Percentiles rank a stretch among this genome's conserved stretches.
Conservation (phyloP, 192 early-diverging fungal species). For the Dispira simplex region DNA sequence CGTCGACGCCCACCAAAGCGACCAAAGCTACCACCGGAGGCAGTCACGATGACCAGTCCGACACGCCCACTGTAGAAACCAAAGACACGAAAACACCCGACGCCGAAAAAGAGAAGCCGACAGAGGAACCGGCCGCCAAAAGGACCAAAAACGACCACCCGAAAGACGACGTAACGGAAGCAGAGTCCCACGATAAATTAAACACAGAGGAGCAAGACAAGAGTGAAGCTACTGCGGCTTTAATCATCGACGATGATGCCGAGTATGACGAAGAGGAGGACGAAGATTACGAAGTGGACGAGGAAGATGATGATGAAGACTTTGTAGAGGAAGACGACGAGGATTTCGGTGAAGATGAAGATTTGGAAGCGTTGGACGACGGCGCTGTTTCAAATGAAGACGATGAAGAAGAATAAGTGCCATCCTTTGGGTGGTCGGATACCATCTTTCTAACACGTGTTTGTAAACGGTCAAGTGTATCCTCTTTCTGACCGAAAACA, state of each 20-base stretch:
- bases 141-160: not conserved
- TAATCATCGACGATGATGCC: not conserved
- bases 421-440: not conserved
- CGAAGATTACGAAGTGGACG: conserved; percentile 5
- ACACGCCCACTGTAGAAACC: not conserved
- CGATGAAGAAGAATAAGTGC: not conserved
- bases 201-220: not conserved
- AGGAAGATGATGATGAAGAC: not conserved
- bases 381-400: not conserved
- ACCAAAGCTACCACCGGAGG: not conserved
- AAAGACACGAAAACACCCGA: not conserved
- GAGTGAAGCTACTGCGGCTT: not conserved
- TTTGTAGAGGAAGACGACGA: conserved; percentile 1
- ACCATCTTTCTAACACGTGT: not conserved
- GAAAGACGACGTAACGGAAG: not conserved
- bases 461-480: not conserved
- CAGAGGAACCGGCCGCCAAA: not conserved
- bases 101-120: not conserved
- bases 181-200: not conserved
- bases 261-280: conserved; percentile 11
- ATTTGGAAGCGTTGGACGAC: not conserved
- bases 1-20: not conserved
- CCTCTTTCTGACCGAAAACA: not conserved
- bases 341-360: not conserved
- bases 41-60: not conserved